These are phyloP conservation scores for Avena sativa DNA, from an alignment of 176 grass and related monocot species.

Conservation along the genomic window DNA sequence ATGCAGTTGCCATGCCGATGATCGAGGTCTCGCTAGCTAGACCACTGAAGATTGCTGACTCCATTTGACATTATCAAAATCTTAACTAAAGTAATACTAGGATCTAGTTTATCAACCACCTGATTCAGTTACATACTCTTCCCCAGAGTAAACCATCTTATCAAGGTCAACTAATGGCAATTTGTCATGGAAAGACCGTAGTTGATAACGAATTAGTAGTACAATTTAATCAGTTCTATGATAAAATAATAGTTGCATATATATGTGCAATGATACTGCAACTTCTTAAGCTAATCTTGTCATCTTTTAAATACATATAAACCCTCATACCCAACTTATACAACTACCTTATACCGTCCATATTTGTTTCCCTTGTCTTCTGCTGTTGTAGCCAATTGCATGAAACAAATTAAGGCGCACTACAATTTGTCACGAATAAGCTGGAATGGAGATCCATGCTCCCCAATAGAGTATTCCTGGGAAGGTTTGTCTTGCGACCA, in stretches of 20 bases:
- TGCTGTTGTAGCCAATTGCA: conserved; percentile 7
- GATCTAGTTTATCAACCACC: neutral
- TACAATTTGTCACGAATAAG: conserved; percentile 22
- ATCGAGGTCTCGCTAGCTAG: neutral
- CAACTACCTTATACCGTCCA: neutral
- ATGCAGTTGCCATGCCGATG: neutral
- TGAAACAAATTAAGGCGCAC: neutral
- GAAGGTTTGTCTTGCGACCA: conserved; percentile 36
- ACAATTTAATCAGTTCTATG: neutral
- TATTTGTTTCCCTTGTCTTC: neutral
- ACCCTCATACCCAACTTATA: neutral
- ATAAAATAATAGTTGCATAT: neutral
- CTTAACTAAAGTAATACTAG: neutral
- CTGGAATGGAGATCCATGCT: conserved; percentile 51
- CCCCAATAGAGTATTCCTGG: conserved; percentile 40
- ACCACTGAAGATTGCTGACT: neutral
- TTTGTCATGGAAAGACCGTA: neutral
- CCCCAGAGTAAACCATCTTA: neutral
- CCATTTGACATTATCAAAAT: neutral
- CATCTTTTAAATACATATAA: neutral
- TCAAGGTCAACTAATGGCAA: neutral
- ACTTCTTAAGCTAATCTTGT: neutral
- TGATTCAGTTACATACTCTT: neutral
- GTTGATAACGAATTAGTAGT: too few relatives aligned
- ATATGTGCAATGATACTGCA: neutral